Base-by-base conservation (phyloP, 495 filamentous ascomycete genomes). In the Penicillium fimorum region DNA sequence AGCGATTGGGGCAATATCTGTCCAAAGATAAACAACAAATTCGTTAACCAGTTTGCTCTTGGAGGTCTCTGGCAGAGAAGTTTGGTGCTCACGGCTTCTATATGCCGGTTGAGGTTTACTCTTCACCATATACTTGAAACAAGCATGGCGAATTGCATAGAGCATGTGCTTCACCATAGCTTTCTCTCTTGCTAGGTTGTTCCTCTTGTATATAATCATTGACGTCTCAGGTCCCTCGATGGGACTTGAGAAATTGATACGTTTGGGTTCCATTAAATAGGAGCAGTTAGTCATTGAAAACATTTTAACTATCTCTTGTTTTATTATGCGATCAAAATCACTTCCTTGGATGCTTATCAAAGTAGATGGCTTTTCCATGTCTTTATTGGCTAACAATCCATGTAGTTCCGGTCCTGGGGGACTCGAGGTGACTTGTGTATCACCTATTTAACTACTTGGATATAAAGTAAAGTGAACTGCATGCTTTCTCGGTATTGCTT, bases 191-290 rank as follows among this genome's bases (percentile, higher is more conserved):
- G 52, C 52, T 30, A 35, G 33, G 46, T 53, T 53, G 40, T 42
- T 47, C 29, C 52, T 54, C 43, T 35, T 66, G 66, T 68, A 68
- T 64, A 68, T 68, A 68, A 68, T 68, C 52, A 54, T 54, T 27
- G 41, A 45, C 18, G 22, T 38, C 4, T 47, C 22, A 15, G 32
- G n/a, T 54, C 33, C 32, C 43, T 18, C 32, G 52, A 54, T 47
- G 32, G 42, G 43, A 40, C 38, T 4, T 37, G 51, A 35, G 43
- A 17, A 37, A 46, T 53, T 53, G 51, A 53, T 35, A 54, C 12
- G 42, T 54, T 54, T 7, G 43, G 18, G 42, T 54, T 35, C 24
- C 42, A 20, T 50, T 41, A 54, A 45, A 45, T 47, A 54, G 53
- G 53, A 57, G 50, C 49, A 50, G 43, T 35, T 51, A 37, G 45